Conservation (phyloP, 2,329 filamentous ascomycete species). For the Botrytis aclada region DNA sequence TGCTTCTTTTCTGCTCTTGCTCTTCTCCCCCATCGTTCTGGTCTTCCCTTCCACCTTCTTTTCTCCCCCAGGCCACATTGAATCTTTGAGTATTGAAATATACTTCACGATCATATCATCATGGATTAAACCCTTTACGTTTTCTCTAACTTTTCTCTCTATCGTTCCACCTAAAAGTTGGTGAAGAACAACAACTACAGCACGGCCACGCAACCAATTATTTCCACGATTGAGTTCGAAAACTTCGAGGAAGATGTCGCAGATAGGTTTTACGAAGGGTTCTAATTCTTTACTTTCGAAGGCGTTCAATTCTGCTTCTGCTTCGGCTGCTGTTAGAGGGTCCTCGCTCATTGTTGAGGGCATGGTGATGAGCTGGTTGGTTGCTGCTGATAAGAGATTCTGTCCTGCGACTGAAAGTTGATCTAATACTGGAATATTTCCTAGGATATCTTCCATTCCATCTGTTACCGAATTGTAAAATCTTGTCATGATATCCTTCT, state of each 20-base stretch:
- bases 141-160: slow-evolving; percentile 90
- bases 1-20: slow-evolving; percentile 79
- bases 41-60: slow-evolving; percentile 48
- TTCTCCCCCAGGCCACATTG: slow-evolving; percentile 76
- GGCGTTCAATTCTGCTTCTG: slow-evolving; percentile 88
- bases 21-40: slow-evolving; percentile 69
- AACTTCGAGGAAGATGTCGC: slow-evolving; percentile 92
- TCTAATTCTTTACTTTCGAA: slow-evolving; percentile 88
- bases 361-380: slow-evolving; percentile 58
- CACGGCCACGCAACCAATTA: slow-evolving; percentile 93
- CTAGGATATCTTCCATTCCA: slow-evolving; percentile 96
- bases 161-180: slow-evolving; percentile 95
- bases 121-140: slow-evolving; percentile 67
- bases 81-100: slow-evolving; percentile 67
- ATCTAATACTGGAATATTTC: slow-evolving; percentile 92
- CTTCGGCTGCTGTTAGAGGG: slow-evolving; percentile 61
- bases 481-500: slow-evolving; percentile 85
- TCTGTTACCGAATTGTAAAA: slow-evolving; percentile 97
- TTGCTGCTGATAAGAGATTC: slow-evolving; percentile 78
- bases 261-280: slow-evolving; percentile 97
- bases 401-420: slow-evolving; percentile 91
- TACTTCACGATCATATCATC: slow-evolving; percentile 79
- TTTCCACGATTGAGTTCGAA: slow-evolving; percentile 94
- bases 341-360: slow-evolving; percentile 53
- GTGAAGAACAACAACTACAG: slow-evolving; percentile 93